These are phyloP conservation scores for Podospora pseudoanserina DNA, from an alignment of 495 filamentous ascomycete species.

Conservation along the genomic window DNA sequence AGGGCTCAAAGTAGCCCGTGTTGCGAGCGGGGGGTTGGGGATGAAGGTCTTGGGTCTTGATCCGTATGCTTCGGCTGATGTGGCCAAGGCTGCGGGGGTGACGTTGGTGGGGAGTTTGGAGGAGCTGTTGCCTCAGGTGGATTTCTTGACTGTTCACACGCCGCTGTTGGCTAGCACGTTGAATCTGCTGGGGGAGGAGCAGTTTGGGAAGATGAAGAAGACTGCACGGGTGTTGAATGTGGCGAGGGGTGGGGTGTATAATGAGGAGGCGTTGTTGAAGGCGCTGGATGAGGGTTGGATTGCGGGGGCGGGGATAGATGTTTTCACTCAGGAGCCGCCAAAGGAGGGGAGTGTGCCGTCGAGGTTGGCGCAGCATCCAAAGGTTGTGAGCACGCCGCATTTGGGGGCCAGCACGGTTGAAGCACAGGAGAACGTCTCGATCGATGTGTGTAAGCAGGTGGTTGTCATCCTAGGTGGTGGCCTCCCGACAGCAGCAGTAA, in stretches of 20 bases:
- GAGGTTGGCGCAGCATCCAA: conserved; percentile 56
- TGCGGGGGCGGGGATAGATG: conserved; percentile 69
- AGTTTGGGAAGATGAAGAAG: conserved; percentile 65
- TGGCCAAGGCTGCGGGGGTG: conserved; percentile 57
- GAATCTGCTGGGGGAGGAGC: conserved; percentile 57
- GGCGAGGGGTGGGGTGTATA: conserved; percentile 69
- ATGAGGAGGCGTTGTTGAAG: conserved; percentile 63
- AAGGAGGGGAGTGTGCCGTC: conserved; percentile 46
- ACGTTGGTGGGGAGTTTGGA: conserved; percentile 47
- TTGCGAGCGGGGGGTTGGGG: conserved; percentile 60
- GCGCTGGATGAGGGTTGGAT: conserved; percentile 65
- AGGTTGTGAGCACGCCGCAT: conserved; percentile 67
- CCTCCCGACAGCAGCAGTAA: conserved; percentile 66
- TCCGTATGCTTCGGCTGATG: conserved; percentile 60
- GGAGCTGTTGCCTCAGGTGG: conserved; percentile 57
- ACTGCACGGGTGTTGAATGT: conserved; percentile 66
- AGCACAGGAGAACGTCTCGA: conserved; percentile 70
- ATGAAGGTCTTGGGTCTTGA: conserved; percentile 66
- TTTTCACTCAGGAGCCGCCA: conserved; percentile 66
- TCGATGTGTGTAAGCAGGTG: conserved; percentile 74
- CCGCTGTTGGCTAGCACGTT: conserved; percentile 67
- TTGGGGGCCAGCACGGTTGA: conserved; percentile 71
- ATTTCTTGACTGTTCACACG: conserved; percentile 74
- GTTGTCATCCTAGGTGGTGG: conserved; percentile 60
- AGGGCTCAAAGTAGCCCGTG: conserved; percentile 64